These are phyloP conservation scores for Plectosphaerella plurivora DNA, from an alignment of 2,329 filamentous ascomycete genomes.

Conservation along the genomic window DNA sequence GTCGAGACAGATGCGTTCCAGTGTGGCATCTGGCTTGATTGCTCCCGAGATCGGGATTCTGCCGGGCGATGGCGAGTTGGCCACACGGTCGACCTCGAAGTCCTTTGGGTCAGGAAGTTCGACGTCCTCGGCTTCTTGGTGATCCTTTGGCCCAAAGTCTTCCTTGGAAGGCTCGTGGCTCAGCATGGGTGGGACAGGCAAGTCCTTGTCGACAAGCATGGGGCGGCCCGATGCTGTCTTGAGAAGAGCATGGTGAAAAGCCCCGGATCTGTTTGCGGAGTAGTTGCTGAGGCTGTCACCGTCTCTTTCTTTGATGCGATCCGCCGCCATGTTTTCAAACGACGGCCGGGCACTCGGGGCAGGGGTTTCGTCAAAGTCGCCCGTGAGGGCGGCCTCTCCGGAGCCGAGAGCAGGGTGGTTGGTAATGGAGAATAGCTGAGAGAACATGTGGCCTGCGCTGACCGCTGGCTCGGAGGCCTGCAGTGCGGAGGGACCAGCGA, in stretches of 20 bases:
- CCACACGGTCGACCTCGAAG: not conserved
- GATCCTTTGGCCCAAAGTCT: not conserved
- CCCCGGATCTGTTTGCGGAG: slow-evolving; percentile 5
- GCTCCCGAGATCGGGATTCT: not conserved
- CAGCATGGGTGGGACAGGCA: slow-evolving; percentile 13
- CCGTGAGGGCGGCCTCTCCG: not conserved
- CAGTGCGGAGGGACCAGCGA: not conserved
- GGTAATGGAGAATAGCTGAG: slow-evolving; percentile 7
- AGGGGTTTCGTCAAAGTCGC: slow-evolving; percentile 27
- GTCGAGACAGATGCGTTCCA: slow-evolving; percentile 9
- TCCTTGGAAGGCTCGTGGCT: slow-evolving; percentile 1
- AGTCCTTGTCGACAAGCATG: slow-evolving; percentile 14
- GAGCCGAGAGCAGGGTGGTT: not conserved
- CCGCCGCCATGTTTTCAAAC: slow-evolving; percentile 13
- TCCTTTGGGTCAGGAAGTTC: not conserved
- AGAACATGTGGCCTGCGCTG: slow-evolving; percentile 6
- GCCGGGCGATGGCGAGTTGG: not conserved
- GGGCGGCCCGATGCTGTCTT: slow-evolving; percentile 15
- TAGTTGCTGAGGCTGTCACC: not conserved
- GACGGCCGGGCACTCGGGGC: slow-evolving; percentile 24
- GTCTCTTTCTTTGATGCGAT: slow-evolving; percentile 4
- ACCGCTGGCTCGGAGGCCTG: not conserved
- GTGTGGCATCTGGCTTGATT: not conserved
- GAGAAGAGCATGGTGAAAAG: slow-evolving; percentile 16
- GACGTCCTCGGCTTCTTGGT: not conserved